Evolutionary conservation across 768 basidiomycete species (phyloP).

Genomic region (Lactifluus pinguis): DNA sequence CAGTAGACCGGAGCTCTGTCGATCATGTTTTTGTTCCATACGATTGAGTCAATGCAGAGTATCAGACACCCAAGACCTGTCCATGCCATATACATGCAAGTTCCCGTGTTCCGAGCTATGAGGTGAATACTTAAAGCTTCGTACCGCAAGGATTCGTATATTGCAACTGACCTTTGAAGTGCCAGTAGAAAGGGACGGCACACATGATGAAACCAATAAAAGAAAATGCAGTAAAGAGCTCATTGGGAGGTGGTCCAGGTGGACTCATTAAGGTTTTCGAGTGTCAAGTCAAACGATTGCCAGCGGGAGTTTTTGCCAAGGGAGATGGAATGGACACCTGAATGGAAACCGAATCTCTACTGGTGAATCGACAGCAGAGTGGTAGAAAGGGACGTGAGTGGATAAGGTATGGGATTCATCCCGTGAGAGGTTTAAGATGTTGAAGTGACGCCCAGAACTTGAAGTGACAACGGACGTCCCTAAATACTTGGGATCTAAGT

Average conservation of each 20-base stretch:
- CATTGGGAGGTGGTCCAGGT: slow-evolving; percentile 7
- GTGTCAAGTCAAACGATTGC: not conserved
- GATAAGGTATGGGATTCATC: too few species aligned
- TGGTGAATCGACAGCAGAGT: too few species aligned
- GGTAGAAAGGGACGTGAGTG: too few species aligned
- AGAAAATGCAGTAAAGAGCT: slow-evolving; percentile 28
- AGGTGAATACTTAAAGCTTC: not conserved
- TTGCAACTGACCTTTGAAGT: slow-evolving; percentile 34
- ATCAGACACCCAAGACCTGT: slow-evolving; percentile 47
- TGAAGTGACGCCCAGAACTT: too few species aligned
- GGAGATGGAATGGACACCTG: too few species aligned
- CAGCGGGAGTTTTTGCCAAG: not conserved
- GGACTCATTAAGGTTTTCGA: not conserved
- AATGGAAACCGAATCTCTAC: too few species aligned
- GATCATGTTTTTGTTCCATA: slow-evolving; percentile 56
- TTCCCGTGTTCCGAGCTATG: slow-evolving; percentile 60
- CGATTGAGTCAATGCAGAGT: slow-evolving; percentile 53
- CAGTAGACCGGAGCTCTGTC: slow-evolving; percentile 43
- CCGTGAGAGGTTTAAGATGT: too few species aligned
- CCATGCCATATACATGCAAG: slow-evolving; percentile 68
- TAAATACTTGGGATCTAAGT: too few species aligned
- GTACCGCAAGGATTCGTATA: not conserved
- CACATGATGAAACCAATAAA: slow-evolving; percentile 42
- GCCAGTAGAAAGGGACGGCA: slow-evolving; percentile 46
- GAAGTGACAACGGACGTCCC: too few species aligned